Conservation (phyloP, 2,329 filamentous ascomycete genomes). For the Trichoderma atroviride region DNA sequence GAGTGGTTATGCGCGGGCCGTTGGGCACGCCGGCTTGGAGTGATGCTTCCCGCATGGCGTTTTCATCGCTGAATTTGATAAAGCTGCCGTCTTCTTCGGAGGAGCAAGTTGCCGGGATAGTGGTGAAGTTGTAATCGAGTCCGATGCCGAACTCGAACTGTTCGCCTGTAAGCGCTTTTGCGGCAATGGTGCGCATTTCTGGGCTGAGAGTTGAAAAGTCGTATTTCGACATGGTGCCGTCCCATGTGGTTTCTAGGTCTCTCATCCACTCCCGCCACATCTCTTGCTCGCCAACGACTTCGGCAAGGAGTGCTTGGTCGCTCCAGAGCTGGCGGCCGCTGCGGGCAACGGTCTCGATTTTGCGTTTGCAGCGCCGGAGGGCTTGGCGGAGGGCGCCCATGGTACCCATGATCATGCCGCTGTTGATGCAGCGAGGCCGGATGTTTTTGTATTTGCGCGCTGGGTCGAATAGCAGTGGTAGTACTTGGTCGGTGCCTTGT, state of each 20-base stretch:
- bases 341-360: slow-evolving; percentile 35
- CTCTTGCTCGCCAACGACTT: slow-evolving; percentile 46
- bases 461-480: slow-evolving; percentile 35
- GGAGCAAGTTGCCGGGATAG: slow-evolving; percentile 36
- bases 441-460: slow-evolving; percentile 39
- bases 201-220: slow-evolving; percentile 24
- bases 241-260: slow-evolving; percentile 34
- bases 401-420: slow-evolving; percentile 35
- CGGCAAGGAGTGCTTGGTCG: slow-evolving; percentile 43
- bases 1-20: background rate
- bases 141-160: slow-evolving; percentile 46
- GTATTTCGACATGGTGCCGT: slow-evolving; percentile 34
- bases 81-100: slow-evolving; percentile 44
- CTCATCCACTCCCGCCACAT: slow-evolving; percentile 37
- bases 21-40: slow-evolving; percentile 28
- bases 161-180: slow-evolving; percentile 35
- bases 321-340: slow-evolving; percentile 42
- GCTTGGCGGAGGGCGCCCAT: slow-evolving; percentile 32
- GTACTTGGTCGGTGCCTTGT: slow-evolving; percentile 36
- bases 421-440: slow-evolving; percentile 35
- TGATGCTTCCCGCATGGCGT: slow-evolving; percentile 33
- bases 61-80: slow-evolving; percentile 35
- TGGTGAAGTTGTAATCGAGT: slow-evolving; percentile 44
- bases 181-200: slow-evolving; percentile 34
- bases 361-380: slow-evolving; percentile 31